phyloP scores from a whole-genome alignment of 768 basidiomycete species.

The Tulasnella sp. region DNA sequence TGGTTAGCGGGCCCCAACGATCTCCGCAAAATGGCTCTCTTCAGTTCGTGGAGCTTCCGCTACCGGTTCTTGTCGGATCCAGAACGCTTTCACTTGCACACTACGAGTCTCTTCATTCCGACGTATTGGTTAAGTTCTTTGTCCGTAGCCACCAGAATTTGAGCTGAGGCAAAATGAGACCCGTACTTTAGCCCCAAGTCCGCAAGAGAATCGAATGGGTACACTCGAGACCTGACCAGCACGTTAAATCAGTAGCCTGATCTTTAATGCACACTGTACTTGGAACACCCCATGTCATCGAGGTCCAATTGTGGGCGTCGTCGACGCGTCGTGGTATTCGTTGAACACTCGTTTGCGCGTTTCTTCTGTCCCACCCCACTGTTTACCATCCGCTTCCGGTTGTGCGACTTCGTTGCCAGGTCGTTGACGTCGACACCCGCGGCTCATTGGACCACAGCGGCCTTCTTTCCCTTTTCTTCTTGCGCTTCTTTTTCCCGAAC shows the following conservation, averaged over 20 bases:
- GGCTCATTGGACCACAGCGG: constrained; percentile 43
- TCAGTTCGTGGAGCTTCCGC: constrained; percentile 69
- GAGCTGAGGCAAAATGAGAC: constrained; percentile 74
- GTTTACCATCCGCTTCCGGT: constrained; percentile 48
- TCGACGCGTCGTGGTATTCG: constrained; percentile 94
- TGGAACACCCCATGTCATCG: constrained; percentile 77
- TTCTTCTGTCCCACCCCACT: constrained; percentile 79
- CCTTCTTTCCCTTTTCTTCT: constrained; percentile 54
- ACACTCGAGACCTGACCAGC: constrained; percentile 70
- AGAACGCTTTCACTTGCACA: constrained; percentile 58
- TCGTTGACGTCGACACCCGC: constrained; percentile 48
- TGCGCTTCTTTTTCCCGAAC: constrained; percentile 48
- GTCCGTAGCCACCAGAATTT: constrained; percentile 89
- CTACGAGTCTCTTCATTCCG: constrained; percentile 84
- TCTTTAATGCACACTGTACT: neutral
- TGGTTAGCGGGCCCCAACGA: neutral
- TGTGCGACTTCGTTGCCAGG: constrained; percentile 57
- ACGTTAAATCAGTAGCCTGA: neutral
- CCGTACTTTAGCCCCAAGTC: constrained; percentile 54
- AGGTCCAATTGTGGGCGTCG: constrained; percentile 88
- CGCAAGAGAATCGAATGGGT: constrained; percentile 91
- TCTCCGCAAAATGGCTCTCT: constrained; percentile 44
- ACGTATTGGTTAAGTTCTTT: constrained; percentile 87
- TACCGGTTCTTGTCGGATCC: constrained; percentile 60
- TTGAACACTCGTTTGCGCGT: constrained; percentile 80